Conservation (phyloP, 164 flowering plant species). For the Dillenia turbinata region DNA sequence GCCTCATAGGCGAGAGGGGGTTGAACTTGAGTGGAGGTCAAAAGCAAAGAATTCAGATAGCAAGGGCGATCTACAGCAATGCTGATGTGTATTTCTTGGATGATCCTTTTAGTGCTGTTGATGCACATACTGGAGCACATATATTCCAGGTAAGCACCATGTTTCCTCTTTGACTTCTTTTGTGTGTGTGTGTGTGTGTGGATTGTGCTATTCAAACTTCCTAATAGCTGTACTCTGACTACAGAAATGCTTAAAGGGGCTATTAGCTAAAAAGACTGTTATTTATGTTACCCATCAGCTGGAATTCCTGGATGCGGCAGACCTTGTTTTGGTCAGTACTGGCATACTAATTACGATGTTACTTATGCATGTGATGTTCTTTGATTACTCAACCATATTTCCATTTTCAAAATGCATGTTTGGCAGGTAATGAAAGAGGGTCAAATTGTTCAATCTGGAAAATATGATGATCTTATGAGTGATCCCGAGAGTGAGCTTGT, state of each 20-base stretch:
- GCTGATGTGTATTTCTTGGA: conserved; percentile 75
- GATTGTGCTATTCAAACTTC: too few relatives aligned
- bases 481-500: conserved; percentile 53
- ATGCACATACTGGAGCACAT: conserved; percentile 83
- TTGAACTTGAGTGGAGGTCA: conserved; percentile 86
- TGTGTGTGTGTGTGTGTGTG: too few relatives aligned
- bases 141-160: conserved; percentile 51
- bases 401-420: not conserved
- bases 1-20: conserved; percentile 75
- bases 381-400: not conserved
- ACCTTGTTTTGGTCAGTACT: conserved; percentile 61
- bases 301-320: conserved; percentile 74
- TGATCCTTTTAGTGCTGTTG: conserved; percentile 93
- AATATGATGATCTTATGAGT: conserved; percentile 52
- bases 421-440: conserved; percentile 81
- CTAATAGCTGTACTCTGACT: conserved; percentile 1
- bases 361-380: not conserved
- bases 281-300: conserved; percentile 79
- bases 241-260: conserved; percentile 66
- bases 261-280: conserved; percentile 59
- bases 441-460: conserved; percentile 60
- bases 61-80: conserved; percentile 67
- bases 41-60: conserved; percentile 80
- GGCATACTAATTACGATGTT: not conserved
- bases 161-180: not conserved